Percentiles rank a stretch among this genome's conserved stretches.
phyloP scores from a whole-genome alignment of 441 rosid genomes.

The Syzygium malaccense region DNA sequence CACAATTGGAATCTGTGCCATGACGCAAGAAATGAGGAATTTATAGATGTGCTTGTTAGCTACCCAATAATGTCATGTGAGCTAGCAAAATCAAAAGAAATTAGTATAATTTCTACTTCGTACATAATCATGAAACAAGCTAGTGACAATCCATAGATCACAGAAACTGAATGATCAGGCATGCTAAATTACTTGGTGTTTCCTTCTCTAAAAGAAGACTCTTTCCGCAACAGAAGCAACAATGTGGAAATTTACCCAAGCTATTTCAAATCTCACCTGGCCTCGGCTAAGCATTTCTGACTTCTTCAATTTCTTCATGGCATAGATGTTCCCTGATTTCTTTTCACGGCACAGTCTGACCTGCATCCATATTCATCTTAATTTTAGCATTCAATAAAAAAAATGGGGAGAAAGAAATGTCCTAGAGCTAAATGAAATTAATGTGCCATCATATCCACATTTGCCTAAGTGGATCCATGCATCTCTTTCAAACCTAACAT shows the following conservation, averaged over 20 bases:
- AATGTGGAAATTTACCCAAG: not conserved
- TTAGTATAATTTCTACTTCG: not conserved
- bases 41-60: not conserved
- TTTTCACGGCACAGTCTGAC: conserved; percentile 18
- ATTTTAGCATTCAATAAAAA: not conserved
- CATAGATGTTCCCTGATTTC: conserved; percentile 12
- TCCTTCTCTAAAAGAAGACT: not conserved
- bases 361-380: not conserved
- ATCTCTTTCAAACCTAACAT: not conserved
- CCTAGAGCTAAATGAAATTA: not conserved
- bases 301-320: conserved; percentile 22
- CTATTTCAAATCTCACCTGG: conserved; percentile 5
- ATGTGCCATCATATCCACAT: not conserved
- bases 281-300: conserved; percentile 23
- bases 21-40: not conserved
- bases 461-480: not conserved
- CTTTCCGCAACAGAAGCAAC: not conserved
- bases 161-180: not conserved
- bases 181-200: not conserved
- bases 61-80: not conserved
- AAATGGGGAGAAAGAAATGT: not conserved
- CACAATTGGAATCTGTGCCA: not conserved
- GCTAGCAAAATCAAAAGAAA: not conserved
- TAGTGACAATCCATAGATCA: not conserved
- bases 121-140: not conserved